Base-by-base conservation (phyloP, 1,139 yeast species). In the Suhomyces bolitotheri region DNA sequence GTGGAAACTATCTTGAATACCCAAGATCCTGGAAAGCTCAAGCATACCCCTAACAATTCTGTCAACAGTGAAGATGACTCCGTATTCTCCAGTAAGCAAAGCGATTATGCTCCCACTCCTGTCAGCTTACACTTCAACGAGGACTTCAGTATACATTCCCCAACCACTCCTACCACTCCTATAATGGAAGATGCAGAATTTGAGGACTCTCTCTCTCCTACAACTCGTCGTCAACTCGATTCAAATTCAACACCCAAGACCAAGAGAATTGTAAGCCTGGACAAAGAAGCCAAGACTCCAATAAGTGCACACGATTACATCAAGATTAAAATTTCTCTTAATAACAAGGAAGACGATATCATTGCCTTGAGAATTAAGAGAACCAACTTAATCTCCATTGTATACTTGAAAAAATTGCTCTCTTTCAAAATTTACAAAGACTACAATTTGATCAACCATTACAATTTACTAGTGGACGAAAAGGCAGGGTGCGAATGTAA, bases 341-440 rank as follows among this genome's bases (percentile, higher is more conserved):
- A 61, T 38, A 63, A 64, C 41, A 43, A 46, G 27, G 65, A 60
- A 32, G 55, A 57, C 25, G 71, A 65, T 38, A 61, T 64, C 11
- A 52, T 65, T 12, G 66, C 59, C 2, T 42, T 64, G 22, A 57
- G 56, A 35, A 53, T 64, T 19, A 55, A 54, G 29, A 50, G 54
- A 21, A 43, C 56, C 9, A 53, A 58, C 32, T 43, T 66, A 17
- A 49, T 52, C n/a, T 53, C 65, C 8, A 48, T 64, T 13, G 51
- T 45, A 5, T 57, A 63, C 45, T 52, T 65, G 41, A 64, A 65
- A 42, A 57, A 55, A 41, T 41, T 60, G 30, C 40, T 65, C 13
- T 59, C 65, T 27, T 53, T 46, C 45, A 65, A 65, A 43, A 60
- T 66, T 28, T 64, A 63, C 44, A 62, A 59, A 39, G 70, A 65